Percentiles rank a stretch among this genome's conserved stretches.
These are phyloP conservation scores for Mrakia hoshinonis DNA, from an alignment of 768 basidiomycete species.

Conservation along the genomic window DNA sequence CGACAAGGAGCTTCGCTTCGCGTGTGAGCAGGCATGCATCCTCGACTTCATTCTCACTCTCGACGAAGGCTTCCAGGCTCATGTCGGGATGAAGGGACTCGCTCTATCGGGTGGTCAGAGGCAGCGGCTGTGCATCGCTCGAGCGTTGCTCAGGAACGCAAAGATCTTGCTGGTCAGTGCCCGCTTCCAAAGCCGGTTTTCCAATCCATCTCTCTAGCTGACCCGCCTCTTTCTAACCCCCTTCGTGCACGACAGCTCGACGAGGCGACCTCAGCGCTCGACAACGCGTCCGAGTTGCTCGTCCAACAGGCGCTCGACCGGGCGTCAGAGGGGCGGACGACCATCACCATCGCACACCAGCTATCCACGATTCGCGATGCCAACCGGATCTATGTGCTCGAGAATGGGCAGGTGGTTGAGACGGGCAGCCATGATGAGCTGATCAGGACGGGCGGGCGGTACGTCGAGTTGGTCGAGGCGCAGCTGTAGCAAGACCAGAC, in stretches of 20 bases:
- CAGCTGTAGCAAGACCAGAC: conserved; percentile 3
- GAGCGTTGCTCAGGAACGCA: conserved; percentile 37
- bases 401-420: conserved; percentile 36
- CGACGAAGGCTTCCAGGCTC: conserved; percentile 35
- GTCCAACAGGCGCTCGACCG: conserved; percentile 38
- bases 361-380: conserved; percentile 25
- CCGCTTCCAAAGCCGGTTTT: background rate
- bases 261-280: conserved; percentile 37
- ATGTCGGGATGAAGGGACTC: conserved; percentile 38
- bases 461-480: conserved; percentile 33
- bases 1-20: conserved; percentile 14
- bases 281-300: conserved; percentile 35
- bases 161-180: conserved; percentile 37
- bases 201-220: background rate
- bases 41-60: conserved; percentile 29
- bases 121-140: conserved; percentile 39
- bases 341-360: conserved; percentile 39
- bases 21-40: conserved; percentile 14
- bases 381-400: conserved; percentile 38
- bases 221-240: background rate
- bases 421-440: conserved; percentile 37
- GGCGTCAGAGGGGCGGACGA: conserved; percentile 35
- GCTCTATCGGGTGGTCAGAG: conserved; percentile 37
- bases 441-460: conserved; percentile 34
- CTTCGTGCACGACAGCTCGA: background rate